Evolutionary conservation across 352 stramenopile genomes (phyloP), one percentile per base, ranked within the genome.

Genomic region (Pythium utonaiense): DNA sequence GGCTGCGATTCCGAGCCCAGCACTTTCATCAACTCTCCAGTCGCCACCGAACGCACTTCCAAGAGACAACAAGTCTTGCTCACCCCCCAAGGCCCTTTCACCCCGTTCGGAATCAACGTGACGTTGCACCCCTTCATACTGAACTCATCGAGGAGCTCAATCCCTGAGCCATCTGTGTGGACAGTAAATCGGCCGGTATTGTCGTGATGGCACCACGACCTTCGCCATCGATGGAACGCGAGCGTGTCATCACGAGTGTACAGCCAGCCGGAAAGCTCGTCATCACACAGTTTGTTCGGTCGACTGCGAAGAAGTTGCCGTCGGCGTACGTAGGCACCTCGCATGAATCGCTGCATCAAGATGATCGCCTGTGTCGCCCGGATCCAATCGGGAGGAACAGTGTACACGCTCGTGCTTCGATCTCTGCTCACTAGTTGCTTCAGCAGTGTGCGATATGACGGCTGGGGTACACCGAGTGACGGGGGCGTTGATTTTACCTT

Each of bases 241-340:
- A 96, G 75, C 14, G 80, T 89, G 38, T 94, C 83, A 41, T 95
- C 87, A 64, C 85, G 59, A 7, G 74, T 88, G 60, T 88, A 96
- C 28, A 96, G 59, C 87, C 87, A 96, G 2, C 87, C 83, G 75
- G 91, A 89, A 50, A 78, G 74, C 33, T 89, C 80, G 25, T 76
- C 77, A 3, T 73, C 70, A 75, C 81, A 58, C 51, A 79, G 84
- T 30, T 80, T 77, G 57, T 78, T 60, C 73, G 73, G 93, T 12
- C 77, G 74, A 62, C 72, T 80, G 27, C 2, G 76, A 77, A 21
- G 87, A 51, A 2, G 86, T 38, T 79, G 83, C 12, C 78, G 75
- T 27, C 75, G 80, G 14, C 84, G 77, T 25, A 91, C 79, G 24
- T 89, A 79, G 10, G 77, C 71, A n/a, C 82, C 84, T 45, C 84